phyloP scores from a whole-genome alignment of 2,329 filamentous ascomycete genomes.

The Botryotinia globosa region DNA sequence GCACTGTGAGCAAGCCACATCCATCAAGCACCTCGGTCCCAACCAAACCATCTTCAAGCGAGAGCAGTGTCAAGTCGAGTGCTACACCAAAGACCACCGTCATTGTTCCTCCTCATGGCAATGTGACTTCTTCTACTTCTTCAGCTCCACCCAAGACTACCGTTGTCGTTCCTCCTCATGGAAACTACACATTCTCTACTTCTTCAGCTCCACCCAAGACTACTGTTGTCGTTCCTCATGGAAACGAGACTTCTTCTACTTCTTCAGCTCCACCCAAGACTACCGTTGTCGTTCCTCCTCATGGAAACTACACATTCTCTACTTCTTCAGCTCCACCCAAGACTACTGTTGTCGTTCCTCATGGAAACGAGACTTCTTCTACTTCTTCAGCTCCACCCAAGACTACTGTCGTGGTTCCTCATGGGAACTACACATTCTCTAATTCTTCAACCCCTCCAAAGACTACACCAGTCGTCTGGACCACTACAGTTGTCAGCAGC shows the following conservation, averaged over 20 bases:
- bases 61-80: conserved; percentile 9
- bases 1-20: conserved; percentile 36
- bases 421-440: conserved; percentile 14
- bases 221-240: background rate
- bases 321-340: conserved; percentile 8
- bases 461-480: conserved; percentile 15
- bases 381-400: conserved; percentile 12
- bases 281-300: conserved; percentile 1
- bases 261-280: conserved; percentile 16
- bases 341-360: conserved; percentile 4
- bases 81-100: conserved; percentile 20
- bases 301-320: conserved; percentile 11
- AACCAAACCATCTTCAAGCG: background rate
- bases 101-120: conserved; percentile 14
- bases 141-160: conserved; percentile 15
- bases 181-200: background rate
- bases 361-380: background rate
- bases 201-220: conserved; percentile 15
- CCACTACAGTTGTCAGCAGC: conserved; percentile 13
- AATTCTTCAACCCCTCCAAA: conserved; percentile 9
- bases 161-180: background rate
- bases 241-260: background rate
- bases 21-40: conserved; percentile 8
- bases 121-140: conserved; percentile 10
- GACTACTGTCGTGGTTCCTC: conserved; percentile 11